Percentiles rank a stretch among this genome's conserved stretches.
These are phyloP conservation scores for Choiromyces venosus DNA, from an alignment of 495 filamentous ascomycete genomes.

Conservation along the genomic window DNA sequence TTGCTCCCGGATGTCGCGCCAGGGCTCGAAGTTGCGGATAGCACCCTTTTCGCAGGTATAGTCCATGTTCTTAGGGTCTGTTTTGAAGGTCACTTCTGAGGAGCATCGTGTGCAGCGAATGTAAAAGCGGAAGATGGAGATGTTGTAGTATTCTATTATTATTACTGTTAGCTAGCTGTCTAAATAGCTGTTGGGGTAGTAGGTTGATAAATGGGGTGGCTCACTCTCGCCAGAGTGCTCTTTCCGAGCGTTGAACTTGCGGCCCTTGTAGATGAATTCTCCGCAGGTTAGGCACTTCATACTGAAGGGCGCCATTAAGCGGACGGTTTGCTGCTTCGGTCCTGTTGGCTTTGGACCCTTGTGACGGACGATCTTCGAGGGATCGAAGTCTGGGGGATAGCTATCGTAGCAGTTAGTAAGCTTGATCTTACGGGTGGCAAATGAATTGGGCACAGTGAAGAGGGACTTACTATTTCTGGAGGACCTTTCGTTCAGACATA, in stretches of 20 bases:
- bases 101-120: constrained; percentile 89
- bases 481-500: constrained; percentile 94
- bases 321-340: constrained; percentile 78
- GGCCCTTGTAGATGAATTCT: constrained; percentile 94
- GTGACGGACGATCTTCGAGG: constrained; percentile 68
- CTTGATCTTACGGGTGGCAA: not conserved
- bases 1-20: constrained; percentile 59
- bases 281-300: constrained; percentile 90
- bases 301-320: constrained; percentile 94
- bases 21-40: constrained; percentile 88
- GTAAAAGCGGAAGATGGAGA: constrained; percentile 89
- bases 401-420: constrained; percentile 40
- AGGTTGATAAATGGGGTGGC: not conserved
- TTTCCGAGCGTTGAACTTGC: constrained; percentile 96
- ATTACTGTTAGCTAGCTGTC: constrained; percentile 12
- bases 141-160: constrained; percentile 62
- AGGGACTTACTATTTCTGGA: constrained; percentile 49
- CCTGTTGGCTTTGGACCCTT: constrained; percentile 64
- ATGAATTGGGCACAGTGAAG: constrained; percentile 12
- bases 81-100: constrained; percentile 88
- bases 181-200: not conserved
- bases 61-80: constrained; percentile 91
- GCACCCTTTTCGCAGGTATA: constrained; percentile 83
- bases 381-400: constrained; percentile 98
- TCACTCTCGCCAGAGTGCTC: constrained; percentile 77